These are phyloP conservation scores for Salinomyces thailandicus DNA, from an alignment of 2,329 filamentous ascomycete genomes.

Conservation along the genomic window DNA sequence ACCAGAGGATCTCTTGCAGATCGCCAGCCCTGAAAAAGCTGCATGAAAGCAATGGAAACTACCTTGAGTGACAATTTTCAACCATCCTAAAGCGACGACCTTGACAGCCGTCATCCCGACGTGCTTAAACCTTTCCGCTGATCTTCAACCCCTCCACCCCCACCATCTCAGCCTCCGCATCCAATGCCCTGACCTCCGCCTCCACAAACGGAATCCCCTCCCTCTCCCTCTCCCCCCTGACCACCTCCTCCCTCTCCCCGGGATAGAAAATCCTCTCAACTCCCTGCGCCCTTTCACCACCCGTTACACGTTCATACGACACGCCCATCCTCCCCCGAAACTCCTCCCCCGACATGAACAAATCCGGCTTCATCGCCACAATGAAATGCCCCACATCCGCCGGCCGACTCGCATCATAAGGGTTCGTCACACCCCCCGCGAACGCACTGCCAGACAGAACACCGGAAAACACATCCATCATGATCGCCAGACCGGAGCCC, in stretches of 20 bases:
- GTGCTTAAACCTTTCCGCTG: not conserved
- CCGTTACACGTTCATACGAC: constrained; percentile 45
- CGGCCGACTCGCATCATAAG: constrained; percentile 53
- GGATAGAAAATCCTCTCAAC: constrained; percentile 49
- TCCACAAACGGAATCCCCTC: constrained; percentile 41
- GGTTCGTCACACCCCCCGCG: constrained; percentile 64
- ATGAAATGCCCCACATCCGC: constrained; percentile 29
- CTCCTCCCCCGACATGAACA: constrained; percentile 26
- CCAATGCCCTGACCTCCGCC: constrained; percentile 40
- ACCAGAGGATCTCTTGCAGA: too few species aligned
- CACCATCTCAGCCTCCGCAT: constrained; percentile 39
- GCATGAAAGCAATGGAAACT: too few species aligned
- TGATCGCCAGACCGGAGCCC: constrained; percentile 63
- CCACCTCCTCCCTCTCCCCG: constrained; percentile 46
- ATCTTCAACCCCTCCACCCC: constrained; percentile 15
- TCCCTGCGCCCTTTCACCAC: constrained; percentile 42
- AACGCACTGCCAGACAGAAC: constrained; percentile 68
- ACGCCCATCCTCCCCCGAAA: constrained; percentile 43
- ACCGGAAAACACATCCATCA: constrained; percentile 78
- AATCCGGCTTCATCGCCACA: constrained; percentile 27
- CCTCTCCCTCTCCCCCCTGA: constrained; percentile 30
- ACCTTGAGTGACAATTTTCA: too few species aligned
- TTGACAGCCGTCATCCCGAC: too few species aligned
- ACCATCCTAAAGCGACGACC: too few species aligned
- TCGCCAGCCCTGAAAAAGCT: too few species aligned